Evolutionary conservation across 306 rosid species (phyloP).

Genomic region (barrel medic (Medicago truncatula)): MtrunA17r5.0-ANR NC_053044.1:24585001-24585500

Average conservation of each 20-base stretch:
- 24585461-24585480: too few species aligned
- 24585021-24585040: not conserved
- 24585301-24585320: conserved; percentile 10
- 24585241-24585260: conserved; percentile 35
- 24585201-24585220: conserved; percentile 31
- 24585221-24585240: conserved; percentile 27
- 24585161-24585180: conserved; percentile 14
- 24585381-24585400: too few species aligned
- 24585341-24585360: not conserved
- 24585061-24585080: not conserved
- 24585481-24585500: too few species aligned
- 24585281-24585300: conserved; percentile 32
- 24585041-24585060: not conserved
- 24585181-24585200: conserved; percentile 28
- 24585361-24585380: not conserved
- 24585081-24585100: conserved; percentile 29
- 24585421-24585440: too few species aligned
- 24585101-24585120: not conserved
- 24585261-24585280: not conserved
- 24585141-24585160: conserved; percentile 12
- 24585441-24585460: too few species aligned
- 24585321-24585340: not conserved
- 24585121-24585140: conserved; percentile 32
- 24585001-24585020: conserved; percentile 1
- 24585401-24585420: too few species aligned